Percentiles rank a stretch among this genome's conserved stretches.
phyloP scores from a whole-genome alignment of 2,329 filamentous ascomycete species.

The Rachicladosporium sp. region DNA sequence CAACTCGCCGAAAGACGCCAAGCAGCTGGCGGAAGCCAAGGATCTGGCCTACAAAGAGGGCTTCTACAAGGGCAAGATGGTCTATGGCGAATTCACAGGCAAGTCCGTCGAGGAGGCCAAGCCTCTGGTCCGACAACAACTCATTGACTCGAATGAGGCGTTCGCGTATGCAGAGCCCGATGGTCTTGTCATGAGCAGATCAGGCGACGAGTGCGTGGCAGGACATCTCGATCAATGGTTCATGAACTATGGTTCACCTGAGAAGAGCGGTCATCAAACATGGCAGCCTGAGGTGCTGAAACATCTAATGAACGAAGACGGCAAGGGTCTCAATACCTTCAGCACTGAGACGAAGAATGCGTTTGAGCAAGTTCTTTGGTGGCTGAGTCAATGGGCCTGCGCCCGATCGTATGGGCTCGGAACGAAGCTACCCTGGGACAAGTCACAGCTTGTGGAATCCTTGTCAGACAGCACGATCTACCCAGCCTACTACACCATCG shows the following conservation, averaged over 20 bases:
- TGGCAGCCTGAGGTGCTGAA: conserved; percentile 70
- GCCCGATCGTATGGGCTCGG: conserved; percentile 84
- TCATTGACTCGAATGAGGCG: conserved; percentile 65
- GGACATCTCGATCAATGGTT: conserved; percentile 96
- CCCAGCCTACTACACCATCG: conserved; percentile 57
- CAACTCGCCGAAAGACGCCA: conserved; percentile 85
- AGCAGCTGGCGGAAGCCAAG: conserved; percentile 84
- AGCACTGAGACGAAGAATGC: conserved; percentile 43
- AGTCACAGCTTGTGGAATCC: conserved; percentile 79
- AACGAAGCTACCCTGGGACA: conserved; percentile 90
- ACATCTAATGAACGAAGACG: conserved; percentile 50
- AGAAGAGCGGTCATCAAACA: conserved; percentile 54
- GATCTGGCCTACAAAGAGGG: conserved; percentile 95
- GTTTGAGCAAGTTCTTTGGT: conserved; percentile 76
- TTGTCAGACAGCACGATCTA: conserved; percentile 89
- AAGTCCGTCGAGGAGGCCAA: conserved; percentile 79
- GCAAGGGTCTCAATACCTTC: conserved; percentile 56
- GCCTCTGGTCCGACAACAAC: conserved; percentile 64
- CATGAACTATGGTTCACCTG: conserved; percentile 70
- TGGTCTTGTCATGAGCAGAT: conserved; percentile 75
- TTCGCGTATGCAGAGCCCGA: conserved; percentile 94
- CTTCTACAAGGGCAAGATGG: conserved; percentile 88
- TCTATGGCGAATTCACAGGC: conserved; percentile 77
- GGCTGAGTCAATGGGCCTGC: conserved; percentile 94
- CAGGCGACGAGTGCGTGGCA: conserved; percentile 85